Conservation (phyloP, 2,329 filamentous ascomycete genomes). For the Ophiostoma australiae region DNA sequence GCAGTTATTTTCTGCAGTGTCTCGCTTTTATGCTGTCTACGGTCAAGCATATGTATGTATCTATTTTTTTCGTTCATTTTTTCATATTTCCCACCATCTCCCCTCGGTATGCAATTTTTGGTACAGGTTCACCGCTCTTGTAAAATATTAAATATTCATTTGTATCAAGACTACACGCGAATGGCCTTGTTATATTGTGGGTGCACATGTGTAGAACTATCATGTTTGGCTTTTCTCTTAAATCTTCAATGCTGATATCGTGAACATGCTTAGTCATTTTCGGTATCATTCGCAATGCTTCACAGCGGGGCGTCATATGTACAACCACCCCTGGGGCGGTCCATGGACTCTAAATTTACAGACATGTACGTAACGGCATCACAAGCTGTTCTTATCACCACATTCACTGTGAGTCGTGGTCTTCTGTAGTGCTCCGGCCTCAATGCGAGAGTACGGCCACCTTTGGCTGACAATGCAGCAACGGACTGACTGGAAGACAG, state of each 20-base stretch:
- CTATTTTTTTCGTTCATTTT: constrained; percentile 19
- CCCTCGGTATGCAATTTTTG: constrained; percentile 26
- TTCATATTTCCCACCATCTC: constrained; percentile 27
- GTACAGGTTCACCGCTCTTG: not conserved
- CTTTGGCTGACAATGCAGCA: no score
- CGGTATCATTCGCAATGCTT: not conserved
- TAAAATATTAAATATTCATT: constrained; percentile 15
- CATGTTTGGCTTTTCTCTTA: not conserved
- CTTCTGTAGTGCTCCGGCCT: no score
- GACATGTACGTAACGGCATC: not conserved
- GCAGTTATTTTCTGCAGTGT: not conserved
- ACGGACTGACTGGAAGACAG: no score
- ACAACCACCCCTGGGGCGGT: not conserved
- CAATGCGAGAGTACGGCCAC: no score
- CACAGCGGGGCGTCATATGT: not conserved
- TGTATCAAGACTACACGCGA: not conserved
- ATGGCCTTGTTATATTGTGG: not conserved
- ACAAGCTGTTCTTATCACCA: no score
- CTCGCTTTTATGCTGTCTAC: not conserved
- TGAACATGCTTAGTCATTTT: not conserved
- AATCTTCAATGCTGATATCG: not conserved
- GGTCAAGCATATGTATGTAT: constrained; percentile 20
- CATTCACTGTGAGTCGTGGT: no score
- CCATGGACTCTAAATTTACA: not conserved
- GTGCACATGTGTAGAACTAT: not conserved